A percentile compares a stretch with the other conserved stretches of the same genome.
These are phyloP conservation scores for Isoetes engelmannii DNA, from an alignment of 83 land plant species.

Conservation along the genomic window DNA sequence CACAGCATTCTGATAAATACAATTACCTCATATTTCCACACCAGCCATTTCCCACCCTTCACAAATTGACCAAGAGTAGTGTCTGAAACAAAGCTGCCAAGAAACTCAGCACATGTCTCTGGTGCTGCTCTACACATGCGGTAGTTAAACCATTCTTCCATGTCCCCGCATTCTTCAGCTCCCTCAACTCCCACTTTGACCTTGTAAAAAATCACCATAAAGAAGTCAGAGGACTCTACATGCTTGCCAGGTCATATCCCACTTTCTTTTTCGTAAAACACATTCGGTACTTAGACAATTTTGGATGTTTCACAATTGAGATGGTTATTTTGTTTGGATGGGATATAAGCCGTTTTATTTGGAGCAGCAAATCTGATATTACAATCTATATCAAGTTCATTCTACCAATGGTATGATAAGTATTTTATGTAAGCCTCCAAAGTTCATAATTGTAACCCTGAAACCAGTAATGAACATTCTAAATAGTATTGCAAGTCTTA, in stretches of 20 bases:
- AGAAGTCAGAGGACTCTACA: not conserved
- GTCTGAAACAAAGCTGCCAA: conserved; percentile 88
- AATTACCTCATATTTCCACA: conserved; percentile 95
- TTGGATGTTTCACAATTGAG: too few species aligned
- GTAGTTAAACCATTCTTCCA: conserved; percentile 99
- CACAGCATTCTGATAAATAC: not conserved
- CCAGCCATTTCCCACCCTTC: conserved; percentile 94
- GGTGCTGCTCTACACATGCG: conserved; percentile 95
- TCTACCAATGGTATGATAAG: too few species aligned
- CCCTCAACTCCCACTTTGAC: conserved; percentile 85
- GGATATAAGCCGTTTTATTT: too few species aligned
- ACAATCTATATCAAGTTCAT: too few species aligned
- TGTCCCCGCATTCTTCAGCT: conserved; percentile 90
- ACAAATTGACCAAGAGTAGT: conserved; percentile 65
- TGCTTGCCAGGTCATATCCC: not conserved
- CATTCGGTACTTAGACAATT: too few species aligned
- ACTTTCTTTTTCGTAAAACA: too few species aligned
- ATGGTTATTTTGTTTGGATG: too few species aligned
- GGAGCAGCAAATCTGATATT: too few species aligned
- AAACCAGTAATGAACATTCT: too few species aligned
- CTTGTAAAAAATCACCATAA: conserved; percentile 29
- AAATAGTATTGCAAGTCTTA: too few species aligned
- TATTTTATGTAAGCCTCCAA: too few species aligned
- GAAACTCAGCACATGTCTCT: conserved; percentile 83
- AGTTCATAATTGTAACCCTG: too few species aligned